phyloP scores from a whole-genome alignment of 805 yeast genomes.

The Candida patagonica region DNA sequence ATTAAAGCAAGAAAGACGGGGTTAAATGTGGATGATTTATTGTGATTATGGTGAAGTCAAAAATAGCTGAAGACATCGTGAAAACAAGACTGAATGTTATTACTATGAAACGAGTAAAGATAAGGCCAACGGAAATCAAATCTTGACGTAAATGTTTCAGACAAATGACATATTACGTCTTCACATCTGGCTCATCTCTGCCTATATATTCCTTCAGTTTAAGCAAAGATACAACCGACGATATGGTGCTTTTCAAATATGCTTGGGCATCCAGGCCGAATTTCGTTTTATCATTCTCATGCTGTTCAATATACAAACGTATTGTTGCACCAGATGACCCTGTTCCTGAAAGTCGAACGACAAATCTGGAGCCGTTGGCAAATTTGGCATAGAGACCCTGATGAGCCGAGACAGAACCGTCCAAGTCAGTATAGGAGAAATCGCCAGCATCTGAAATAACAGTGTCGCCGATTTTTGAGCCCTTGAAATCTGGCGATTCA shows the following conservation, averaged over 20 bases:
- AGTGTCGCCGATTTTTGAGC: conserved; percentile 42
- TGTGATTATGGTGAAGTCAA: conserved; percentile 6
- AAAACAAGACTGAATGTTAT: no score
- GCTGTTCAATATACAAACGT: conserved; percentile 82
- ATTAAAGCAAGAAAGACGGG: conserved; percentile 9
- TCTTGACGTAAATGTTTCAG: not conserved
- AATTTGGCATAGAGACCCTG: conserved; percentile 87
- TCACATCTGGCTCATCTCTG: conserved; percentile 80
- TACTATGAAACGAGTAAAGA: no score
- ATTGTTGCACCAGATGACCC: conserved; percentile 98
- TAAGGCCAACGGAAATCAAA: not conserved
- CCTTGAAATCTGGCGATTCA: conserved; percentile 37
- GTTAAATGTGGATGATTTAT: conserved; percentile 18
- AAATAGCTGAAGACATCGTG: no score
- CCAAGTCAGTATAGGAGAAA: conserved; percentile 87
- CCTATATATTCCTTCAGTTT: conserved; percentile 67
- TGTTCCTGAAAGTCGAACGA: conserved; percentile 90
- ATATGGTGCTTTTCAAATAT: conserved; percentile 55
- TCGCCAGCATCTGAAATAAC: conserved; percentile 73
- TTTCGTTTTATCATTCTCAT: conserved; percentile 48
- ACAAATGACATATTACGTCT: no score
- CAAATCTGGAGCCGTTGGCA: conserved; percentile 72
- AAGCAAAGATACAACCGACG: conserved; percentile 56
- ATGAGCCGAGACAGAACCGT: conserved; percentile 77
- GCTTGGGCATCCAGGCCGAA: conserved; percentile 51